phyloP scores from a whole-genome alignment of 169 alveolate genomes.

The Miamiensis avidus region DNA sequence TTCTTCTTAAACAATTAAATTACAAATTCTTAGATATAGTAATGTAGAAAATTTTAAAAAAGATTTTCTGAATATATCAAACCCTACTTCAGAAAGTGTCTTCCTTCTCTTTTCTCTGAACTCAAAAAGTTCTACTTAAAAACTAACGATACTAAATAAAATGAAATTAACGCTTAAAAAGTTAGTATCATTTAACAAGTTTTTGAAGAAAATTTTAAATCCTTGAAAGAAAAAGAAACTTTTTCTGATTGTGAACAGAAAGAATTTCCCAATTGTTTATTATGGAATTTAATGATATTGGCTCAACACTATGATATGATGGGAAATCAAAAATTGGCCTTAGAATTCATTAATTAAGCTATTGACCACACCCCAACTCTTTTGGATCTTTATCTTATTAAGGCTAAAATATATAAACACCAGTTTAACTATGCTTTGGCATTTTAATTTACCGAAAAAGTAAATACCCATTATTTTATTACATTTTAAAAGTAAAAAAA shows the following conservation, averaged over 20 bases:
- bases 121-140: slow-evolving; percentile 66
- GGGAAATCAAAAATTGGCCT: slow-evolving; percentile 62
- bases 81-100: slow-evolving; percentile 63
- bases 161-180: slow-evolving; percentile 44
- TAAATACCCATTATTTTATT: slow-evolving; percentile 16
- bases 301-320: slow-evolving; percentile 66
- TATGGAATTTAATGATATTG: slow-evolving; percentile 62
- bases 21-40: not conserved
- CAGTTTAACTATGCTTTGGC: slow-evolving; percentile 62
- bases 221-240: slow-evolving; percentile 45
- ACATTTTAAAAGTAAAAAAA: no score
- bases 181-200: slow-evolving; percentile 53
- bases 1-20: not conserved
- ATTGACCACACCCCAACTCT: slow-evolving; percentile 84
- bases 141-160: no score
- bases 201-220: slow-evolving; percentile 45
- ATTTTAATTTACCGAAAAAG: slow-evolving; percentile 51
- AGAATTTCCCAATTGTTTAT: slow-evolving; percentile 46
- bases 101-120: slow-evolving; percentile 79
- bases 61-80: slow-evolving; percentile 33
- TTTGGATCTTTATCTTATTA: slow-evolving; percentile 73
- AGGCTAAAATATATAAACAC: slow-evolving; percentile 71
- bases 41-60: slow-evolving; percentile 19
- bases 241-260: slow-evolving; percentile 50
- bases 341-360: slow-evolving; percentile 64